phyloP scores from a whole-genome alignment of 192 early-diverging fungal species.

The Backusella liffmaniae region DNA sequence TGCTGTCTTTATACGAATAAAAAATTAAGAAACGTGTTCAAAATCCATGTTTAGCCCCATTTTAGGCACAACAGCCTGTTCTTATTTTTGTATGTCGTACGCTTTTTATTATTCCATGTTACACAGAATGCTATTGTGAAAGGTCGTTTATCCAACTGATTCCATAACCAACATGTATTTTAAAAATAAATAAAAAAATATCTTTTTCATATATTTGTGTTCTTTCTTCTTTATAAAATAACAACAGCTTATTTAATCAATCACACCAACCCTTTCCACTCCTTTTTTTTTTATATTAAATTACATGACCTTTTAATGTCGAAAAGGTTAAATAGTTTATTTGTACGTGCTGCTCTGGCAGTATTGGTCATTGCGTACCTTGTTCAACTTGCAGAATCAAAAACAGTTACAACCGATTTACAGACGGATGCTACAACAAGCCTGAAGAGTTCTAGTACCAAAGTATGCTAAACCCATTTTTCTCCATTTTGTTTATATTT shows the following conservation, averaged over 20 bases:
- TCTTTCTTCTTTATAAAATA: conserved; percentile 4
- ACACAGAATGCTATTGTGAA: conserved; percentile 4
- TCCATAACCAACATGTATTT: background rate
- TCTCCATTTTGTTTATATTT: conserved; percentile 3
- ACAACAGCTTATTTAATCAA: background rate
- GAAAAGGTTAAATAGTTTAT: background rate
- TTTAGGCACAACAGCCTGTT: conserved; percentile 10
- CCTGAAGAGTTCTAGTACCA: conserved; percentile 8
- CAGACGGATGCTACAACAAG: background rate
- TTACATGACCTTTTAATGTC: background rate
- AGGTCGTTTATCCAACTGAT: conserved; percentile 1
- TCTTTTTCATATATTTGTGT: background rate
- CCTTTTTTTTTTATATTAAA: background rate
- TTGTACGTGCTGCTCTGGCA: conserved; percentile 1
- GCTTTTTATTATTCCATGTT: conserved; percentile 6
- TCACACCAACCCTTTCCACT: background rate
- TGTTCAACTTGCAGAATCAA: conserved; percentile 2
- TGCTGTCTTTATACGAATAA: conserved; percentile 5
- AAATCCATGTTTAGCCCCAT: conserved; percentile 5
- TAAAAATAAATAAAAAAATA: conserved; percentile 3
- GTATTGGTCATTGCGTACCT: conserved; percentile 8
- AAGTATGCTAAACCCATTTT: conserved; percentile 1
- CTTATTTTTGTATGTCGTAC: background rate
- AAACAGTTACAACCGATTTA: conserved; percentile 7
- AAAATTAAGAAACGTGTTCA: conserved; percentile 7